Conservation (phyloP, 495 filamentous ascomycete genomes). For the Trichoderma asperelloides region DNA sequence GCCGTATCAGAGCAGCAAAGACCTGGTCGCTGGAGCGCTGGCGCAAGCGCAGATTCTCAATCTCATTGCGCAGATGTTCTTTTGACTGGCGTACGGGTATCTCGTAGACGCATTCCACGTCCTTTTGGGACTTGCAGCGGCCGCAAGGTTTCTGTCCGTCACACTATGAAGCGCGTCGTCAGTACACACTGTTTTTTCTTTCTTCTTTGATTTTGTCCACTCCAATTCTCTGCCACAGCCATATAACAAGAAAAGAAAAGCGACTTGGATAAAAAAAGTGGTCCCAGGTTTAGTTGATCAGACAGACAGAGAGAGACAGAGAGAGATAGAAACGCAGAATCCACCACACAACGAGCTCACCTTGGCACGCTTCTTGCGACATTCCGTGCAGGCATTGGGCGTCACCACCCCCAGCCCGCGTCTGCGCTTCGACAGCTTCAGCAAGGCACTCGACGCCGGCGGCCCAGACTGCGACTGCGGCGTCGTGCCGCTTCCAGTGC, state of each 20-base stretch:
- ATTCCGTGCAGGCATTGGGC: conserved; percentile 48
- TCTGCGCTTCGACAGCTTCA: conserved; percentile 31
- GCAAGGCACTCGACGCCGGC: conserved; percentile 9
- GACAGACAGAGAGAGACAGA: too few relatives aligned
- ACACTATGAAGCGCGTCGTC: conserved; percentile 29
- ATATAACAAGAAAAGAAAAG: not conserved
- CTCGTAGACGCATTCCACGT: conserved; percentile 44
- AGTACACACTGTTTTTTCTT: not conserved
- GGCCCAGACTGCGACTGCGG: conserved; percentile 11
- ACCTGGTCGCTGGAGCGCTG: conserved; percentile 38
- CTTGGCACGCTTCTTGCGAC: conserved; percentile 50
- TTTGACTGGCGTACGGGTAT: conserved; percentile 46
- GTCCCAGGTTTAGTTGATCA: too few relatives aligned
- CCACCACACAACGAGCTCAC: conserved; percentile 17
- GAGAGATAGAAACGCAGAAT: too few relatives aligned
- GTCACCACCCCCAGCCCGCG: conserved; percentile 45
- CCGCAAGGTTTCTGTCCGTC: conserved; percentile 45
- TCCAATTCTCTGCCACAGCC: not conserved
- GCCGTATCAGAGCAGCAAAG: conserved; percentile 34
- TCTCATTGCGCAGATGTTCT: conserved; percentile 42
- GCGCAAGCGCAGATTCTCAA: conserved; percentile 39
- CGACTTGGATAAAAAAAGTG: not conserved
- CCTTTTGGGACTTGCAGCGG: conserved; percentile 39
- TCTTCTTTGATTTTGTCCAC: not conserved
- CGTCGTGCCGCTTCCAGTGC: conserved; percentile 3